phyloP scores from a whole-genome alignment of 768 basidiomycete species.

The Lactarius akahatsu region DNA sequence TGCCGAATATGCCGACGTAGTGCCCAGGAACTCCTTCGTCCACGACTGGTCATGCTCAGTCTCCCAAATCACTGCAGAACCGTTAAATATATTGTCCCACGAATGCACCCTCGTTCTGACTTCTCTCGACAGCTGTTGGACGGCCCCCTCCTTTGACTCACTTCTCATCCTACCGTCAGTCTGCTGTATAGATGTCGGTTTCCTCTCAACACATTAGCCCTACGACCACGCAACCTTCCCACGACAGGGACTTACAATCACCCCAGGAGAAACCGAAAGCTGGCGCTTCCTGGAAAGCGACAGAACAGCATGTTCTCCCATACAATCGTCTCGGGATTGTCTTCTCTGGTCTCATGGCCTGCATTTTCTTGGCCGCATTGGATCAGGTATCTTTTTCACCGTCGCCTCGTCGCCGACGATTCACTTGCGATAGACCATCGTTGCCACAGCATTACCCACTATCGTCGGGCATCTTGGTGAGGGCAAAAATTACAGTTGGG shows the following conservation, averaged over 20 bases:
- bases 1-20: not conserved
- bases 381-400: constrained; percentile 40
- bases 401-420: not conserved
- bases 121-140: not conserved
- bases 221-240: not conserved
- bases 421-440: constrained; percentile 39
- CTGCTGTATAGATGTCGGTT: constrained; percentile 1
- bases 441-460: constrained; percentile 51
- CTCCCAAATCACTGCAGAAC: not conserved
- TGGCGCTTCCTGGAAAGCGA: constrained; percentile 40
- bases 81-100: not conserved
- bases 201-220: not conserved
- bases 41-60: not conserved
- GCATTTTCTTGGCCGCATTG: constrained; percentile 47
- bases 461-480: constrained; percentile 47
- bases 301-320: constrained; percentile 45
- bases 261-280: constrained; percentile 27
- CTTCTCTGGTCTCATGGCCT: constrained; percentile 46
- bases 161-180: not conserved
- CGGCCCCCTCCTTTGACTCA: not conserved
- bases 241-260: not conserved
- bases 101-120: not conserved
- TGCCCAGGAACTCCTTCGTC: not conserved
- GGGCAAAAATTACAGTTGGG: constrained; percentile 49
- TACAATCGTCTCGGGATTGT: constrained; percentile 45